These are phyloP conservation scores for Eucalyptus virginea DNA, from an alignment of 345 rosid genomes.

Conservation along the genomic window DNA sequence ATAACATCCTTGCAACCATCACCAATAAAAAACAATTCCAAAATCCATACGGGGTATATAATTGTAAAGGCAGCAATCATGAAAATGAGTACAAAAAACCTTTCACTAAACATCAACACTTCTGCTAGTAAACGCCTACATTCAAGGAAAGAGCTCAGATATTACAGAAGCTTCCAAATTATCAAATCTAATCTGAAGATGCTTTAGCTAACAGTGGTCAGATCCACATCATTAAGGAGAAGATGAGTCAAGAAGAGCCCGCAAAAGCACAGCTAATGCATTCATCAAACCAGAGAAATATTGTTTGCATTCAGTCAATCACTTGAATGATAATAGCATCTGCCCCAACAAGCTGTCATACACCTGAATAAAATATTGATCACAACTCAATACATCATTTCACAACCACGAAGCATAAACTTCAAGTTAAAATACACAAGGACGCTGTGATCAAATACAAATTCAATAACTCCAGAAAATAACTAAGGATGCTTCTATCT, in stretches of 20 bases:
- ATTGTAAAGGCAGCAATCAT: not conserved
- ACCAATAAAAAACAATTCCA: not conserved
- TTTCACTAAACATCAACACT: not conserved
- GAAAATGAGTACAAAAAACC: not conserved
- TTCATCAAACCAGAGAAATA: slow-evolving; percentile 73
- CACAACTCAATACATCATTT: slow-evolving; percentile 66
- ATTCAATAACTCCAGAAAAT: not conserved
- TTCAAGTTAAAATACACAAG: not conserved
- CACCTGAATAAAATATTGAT: slow-evolving; percentile 91
- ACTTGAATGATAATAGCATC: slow-evolving; percentile 96
- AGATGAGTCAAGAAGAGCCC: slow-evolving; percentile 37
- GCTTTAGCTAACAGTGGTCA: slow-evolving; percentile 41
- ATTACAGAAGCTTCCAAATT: slow-evolving; percentile 10
- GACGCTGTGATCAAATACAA: not conserved
- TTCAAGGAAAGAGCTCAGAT: slow-evolving; percentile 15
- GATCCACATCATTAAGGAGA: slow-evolving; percentile 43
- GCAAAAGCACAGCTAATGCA: slow-evolving; percentile 61
- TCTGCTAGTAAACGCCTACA: not conserved
- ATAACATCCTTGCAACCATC: not conserved
- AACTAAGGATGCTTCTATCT: not conserved
- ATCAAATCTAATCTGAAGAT: slow-evolving; percentile 39
- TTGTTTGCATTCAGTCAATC: slow-evolving; percentile 73
- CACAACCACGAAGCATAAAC: not conserved
- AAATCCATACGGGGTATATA: not conserved
- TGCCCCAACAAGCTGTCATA: slow-evolving; percentile 82